These are phyloP conservation scores for Lachnellula arida DNA, from an alignment of 2,329 filamentous ascomycete genomes.

Conservation along the genomic window DNA sequence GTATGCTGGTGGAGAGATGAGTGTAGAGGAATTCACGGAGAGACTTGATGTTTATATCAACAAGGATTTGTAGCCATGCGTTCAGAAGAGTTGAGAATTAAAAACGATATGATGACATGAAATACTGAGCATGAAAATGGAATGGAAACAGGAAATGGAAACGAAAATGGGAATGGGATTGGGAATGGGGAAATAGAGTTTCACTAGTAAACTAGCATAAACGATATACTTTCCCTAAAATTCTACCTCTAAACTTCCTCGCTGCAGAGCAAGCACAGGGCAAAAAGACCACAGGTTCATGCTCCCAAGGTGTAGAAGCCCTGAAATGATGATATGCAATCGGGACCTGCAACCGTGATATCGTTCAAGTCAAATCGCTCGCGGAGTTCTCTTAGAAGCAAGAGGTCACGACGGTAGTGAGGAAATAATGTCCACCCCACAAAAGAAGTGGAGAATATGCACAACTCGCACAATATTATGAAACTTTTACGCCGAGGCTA, in stretches of 20 bases:
- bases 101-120: neutral
- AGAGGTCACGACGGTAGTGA: too few species aligned
- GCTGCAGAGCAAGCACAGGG: too few species aligned
- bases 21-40: conserved; percentile 55
- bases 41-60: conserved; percentile 19
- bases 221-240: neutral
- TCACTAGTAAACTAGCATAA: neutral
- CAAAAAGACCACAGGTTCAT: too few species aligned
- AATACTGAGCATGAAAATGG: neutral
- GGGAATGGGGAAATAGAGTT: neutral
- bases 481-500: neutral
- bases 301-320: too few species aligned
- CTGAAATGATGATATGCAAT: too few species aligned
- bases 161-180: neutral
- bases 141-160: neutral
- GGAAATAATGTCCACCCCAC: neutral
- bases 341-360: too few species aligned
- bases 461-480: neutral
- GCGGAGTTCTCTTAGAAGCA: too few species aligned
- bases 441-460: neutral
- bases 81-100: neutral
- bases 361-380: too few species aligned
- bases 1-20: conserved; percentile 45
- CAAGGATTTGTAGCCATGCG: conserved; percentile 13
- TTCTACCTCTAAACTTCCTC: too few species aligned